These are phyloP conservation scores for Torulaspora delbrueckii DNA, from an alignment of 805 yeast species.

Conservation along the genomic window DNA sequence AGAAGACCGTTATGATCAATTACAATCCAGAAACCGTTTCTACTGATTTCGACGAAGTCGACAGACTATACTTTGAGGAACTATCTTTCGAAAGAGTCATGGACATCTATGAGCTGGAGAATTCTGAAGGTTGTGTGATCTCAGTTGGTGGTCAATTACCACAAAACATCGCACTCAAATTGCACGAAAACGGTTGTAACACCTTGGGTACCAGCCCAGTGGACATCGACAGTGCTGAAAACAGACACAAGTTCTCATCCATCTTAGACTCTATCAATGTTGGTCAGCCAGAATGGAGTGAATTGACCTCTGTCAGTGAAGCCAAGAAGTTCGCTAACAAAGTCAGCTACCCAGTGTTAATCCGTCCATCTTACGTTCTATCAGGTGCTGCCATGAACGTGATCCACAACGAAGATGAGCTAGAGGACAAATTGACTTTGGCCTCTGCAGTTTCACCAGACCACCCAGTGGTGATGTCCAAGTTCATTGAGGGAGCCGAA, in stretches of 20 bases:
- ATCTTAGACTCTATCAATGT: conserved; percentile 88
- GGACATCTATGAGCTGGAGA: conserved; percentile 94
- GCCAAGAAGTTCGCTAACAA: conserved; percentile 80
- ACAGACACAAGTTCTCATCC: conserved; percentile 94
- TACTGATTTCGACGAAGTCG: conserved; percentile 97
- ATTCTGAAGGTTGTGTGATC: conserved; percentile 85
- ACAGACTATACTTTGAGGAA: conserved; percentile 93
- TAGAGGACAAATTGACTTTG: conserved; percentile 72
- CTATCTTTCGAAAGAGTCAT: conserved; percentile 91
- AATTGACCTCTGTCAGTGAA: conserved; percentile 76
- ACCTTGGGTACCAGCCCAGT: conserved; percentile 92
- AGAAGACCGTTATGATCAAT: conserved; percentile 91
- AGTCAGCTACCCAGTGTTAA: conserved; percentile 93
- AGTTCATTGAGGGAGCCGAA: conserved; percentile 91
- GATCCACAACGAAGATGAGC: conserved; percentile 70
- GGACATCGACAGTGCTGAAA: conserved; percentile 96
- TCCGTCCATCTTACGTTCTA: conserved; percentile 94
- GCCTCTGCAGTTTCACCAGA: conserved; percentile 93
- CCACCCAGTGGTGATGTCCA: conserved; percentile 95
- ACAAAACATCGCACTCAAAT: conserved; percentile 86
- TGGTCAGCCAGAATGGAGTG: conserved; percentile 98
- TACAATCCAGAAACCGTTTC: conserved; percentile 98
- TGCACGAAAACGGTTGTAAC: conserved; percentile 77
- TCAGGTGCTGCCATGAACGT: conserved; percentile 99
- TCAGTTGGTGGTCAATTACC: conserved; percentile 98